Evolutionary conservation across 352 stramenopile species (phyloP).

Genomic region (Peronosclerospora sorghi): DNA sequence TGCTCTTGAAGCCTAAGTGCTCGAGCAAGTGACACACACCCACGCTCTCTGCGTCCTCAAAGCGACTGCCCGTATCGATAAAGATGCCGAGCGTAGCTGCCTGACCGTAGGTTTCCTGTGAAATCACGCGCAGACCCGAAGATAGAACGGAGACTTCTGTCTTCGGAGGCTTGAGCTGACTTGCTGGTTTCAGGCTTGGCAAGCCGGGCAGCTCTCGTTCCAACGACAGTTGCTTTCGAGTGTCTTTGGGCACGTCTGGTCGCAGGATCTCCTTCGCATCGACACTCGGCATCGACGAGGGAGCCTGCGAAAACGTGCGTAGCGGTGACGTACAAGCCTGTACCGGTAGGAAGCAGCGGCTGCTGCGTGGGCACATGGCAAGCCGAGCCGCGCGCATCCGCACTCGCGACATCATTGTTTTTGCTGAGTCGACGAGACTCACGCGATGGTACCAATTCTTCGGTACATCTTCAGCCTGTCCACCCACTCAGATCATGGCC

Average conservation of each 20-base stretch:
- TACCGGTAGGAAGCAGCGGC: background rate
- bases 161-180: constrained; percentile 73
- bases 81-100: constrained; percentile 92
- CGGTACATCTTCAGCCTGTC: background rate
- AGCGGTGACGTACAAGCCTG: background rate
- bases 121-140: constrained; percentile 93
- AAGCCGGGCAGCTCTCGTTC: constrained; percentile 52
- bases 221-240: constrained; percentile 48
- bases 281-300: constrained; percentile 4
- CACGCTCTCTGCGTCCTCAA: constrained; percentile 62
- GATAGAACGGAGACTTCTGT: constrained; percentile 88
- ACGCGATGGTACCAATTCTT: background rate
- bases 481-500: constrained; percentile 17
- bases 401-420: too few relatives aligned
- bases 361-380: background rate
- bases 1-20: constrained; percentile 93
- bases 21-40: constrained; percentile 92
- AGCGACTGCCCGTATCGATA: constrained; percentile 84
- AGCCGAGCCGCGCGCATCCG: constrained; percentile 3
- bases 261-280: constrained; percentile 48
- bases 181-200: constrained; percentile 75
- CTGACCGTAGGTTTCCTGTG: constrained; percentile 93
- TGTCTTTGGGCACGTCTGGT: constrained; percentile 21
- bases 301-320: constrained; percentile 36
- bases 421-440: too few relatives aligned